phyloP scores from a whole-genome alignment of 371 early-diverging fungal genomes.

The Mortierella sp. region DNA sequence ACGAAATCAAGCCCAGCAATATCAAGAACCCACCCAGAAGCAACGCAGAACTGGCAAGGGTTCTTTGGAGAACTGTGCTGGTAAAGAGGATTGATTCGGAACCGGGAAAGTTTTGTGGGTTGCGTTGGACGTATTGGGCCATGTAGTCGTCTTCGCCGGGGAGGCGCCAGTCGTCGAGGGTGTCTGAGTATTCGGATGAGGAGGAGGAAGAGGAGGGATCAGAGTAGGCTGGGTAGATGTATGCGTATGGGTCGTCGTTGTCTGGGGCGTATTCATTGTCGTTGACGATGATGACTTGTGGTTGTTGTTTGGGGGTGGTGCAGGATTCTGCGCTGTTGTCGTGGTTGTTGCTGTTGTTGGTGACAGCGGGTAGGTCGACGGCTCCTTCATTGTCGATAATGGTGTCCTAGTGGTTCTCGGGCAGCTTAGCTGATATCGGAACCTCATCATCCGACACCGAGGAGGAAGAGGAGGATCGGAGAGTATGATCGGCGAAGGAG shows the following conservation, averaged over 20 bases:
- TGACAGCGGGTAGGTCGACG: not conserved
- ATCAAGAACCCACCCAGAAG: not conserved
- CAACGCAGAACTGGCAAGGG: not conserved
- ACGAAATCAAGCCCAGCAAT: conserved; percentile 19
- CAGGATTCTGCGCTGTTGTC: not conserved
- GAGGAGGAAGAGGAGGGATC: not conserved
- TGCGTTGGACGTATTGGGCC: conserved; percentile 13
- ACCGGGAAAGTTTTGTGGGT: not conserved
- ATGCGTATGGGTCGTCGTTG: not conserved
- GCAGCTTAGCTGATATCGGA: not conserved
- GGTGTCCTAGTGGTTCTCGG: not conserved
- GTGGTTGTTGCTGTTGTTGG: not conserved
- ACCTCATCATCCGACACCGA: not conserved
- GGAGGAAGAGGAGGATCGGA: not conserved
- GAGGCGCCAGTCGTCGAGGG: not conserved
- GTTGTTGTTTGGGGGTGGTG: not conserved
- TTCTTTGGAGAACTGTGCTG: not conserved
- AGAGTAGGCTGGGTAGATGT: not conserved
- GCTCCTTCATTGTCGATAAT: not conserved
- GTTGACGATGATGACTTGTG: not conserved
- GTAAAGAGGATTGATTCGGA: conserved; percentile 13
- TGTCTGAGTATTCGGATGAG: not conserved
- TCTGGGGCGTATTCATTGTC: conserved; percentile 3
- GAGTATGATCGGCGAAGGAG: not conserved
- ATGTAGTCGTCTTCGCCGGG: not conserved